Evolutionary conservation across 2,329 filamentous ascomycete species (phyloP), one percentile per base, ranked within the genome.

Genomic region (Fusarium sulawesiense): DNA sequence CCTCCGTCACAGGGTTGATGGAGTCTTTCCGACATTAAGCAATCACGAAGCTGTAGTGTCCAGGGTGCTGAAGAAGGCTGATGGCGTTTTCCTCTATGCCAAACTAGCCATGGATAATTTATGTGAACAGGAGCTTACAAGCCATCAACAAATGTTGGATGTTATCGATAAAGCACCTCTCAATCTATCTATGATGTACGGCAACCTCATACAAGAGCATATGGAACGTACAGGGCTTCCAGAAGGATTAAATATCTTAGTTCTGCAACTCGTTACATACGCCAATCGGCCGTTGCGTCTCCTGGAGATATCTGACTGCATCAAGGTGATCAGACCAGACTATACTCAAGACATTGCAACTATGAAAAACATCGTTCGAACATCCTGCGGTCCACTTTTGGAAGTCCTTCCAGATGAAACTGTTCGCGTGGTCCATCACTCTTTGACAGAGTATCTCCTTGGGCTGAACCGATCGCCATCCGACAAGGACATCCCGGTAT

Each of bases 1-100:
- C 55, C 77, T 85, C 3, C 58, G 71, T 2, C 50, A 73, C 25
- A 53, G 72, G 0, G 62, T 78, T 0, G 46, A 30, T 9, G 4
- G 13, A 49, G 11, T 18, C 6, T 4, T 11, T 16, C 6, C 12
- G 6, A 2, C 20, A 7, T 23, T 7, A 7, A 10, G 23, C 3
- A 13, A 8, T 18, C 27, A 7, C 5, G 46, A 49, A 9, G 11
- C 3, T 5, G n/a, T 49, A 0, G 14, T 49, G 1, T 16, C 4
- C 7, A 41, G 47, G 2, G 40, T 72, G 1, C 47, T 60, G 9
- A 48, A 56, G 7, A 53, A 60, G 3, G 60, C 66, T 8, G 64
- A 54, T 9, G 69, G 69, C 3, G 20, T 72, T 10, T 72, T 73
- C 27, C 64, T 72, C 3, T 72, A 70, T 25, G 70, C 60, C 16